Conservation (phyloP, 2,329 filamentous ascomycete genomes). For the Pseudovirgaria hyperparasitica region DNA sequence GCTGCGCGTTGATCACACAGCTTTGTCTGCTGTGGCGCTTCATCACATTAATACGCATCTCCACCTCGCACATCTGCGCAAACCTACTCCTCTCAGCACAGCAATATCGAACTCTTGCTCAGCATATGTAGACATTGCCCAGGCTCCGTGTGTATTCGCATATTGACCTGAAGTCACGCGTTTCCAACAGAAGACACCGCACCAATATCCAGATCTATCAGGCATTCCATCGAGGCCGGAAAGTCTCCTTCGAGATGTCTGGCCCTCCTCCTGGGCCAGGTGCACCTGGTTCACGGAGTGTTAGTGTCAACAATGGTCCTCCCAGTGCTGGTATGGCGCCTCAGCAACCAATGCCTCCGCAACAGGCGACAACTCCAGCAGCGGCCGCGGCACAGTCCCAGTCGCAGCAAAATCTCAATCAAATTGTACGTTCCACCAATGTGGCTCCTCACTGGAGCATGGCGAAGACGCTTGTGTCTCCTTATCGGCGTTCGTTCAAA, state of each 20-base stretch:
- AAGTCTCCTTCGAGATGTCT: constrained; percentile 16
- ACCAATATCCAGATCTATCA: constrained; percentile 11
- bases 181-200: constrained; percentile 8
- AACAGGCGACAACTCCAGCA: constrained; percentile 34
- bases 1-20: not conserved
- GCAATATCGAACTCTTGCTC: not conserved
- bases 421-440: constrained; percentile 61
- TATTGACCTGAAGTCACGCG: no score
- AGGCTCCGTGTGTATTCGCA: no score
- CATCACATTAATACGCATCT: no score
- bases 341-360: constrained; percentile 33
- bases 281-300: constrained; percentile 18
- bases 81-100: constrained; percentile 4
- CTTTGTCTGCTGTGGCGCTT: not conserved
- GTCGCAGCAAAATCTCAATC: constrained; percentile 84
- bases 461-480: constrained; percentile 4
- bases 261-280: constrained; percentile 20
- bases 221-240: constrained; percentile 6
- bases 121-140: constrained; percentile 1
- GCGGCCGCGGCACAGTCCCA: constrained; percentile 39
- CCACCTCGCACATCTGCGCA: constrained; percentile 20
- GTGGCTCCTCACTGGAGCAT: constrained; percentile 2
- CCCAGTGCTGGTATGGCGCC: constrained; percentile 24
- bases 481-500: constrained; percentile 1
- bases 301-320: constrained; percentile 31